Base-by-base conservation (phyloP, 805 yeast species). In the Yamadazyma sp. region DNA sequence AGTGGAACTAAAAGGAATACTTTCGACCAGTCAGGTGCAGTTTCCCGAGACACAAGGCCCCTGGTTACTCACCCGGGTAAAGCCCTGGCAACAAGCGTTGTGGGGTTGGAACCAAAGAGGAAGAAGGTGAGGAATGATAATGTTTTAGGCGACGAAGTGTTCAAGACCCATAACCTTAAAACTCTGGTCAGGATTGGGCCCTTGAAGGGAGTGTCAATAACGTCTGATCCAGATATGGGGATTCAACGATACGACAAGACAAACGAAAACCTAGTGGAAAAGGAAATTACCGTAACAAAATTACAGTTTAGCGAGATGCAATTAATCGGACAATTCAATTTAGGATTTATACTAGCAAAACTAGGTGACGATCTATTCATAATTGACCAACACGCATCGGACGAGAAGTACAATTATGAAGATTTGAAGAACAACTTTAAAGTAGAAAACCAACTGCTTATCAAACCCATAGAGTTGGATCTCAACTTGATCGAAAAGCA, bases 361-460 rank as follows among this genome's bases (percentile, higher is more conserved):
- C 68, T 80, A 35, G 58, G 61, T 16, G 55, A 54, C 17, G 88
- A 88, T 53, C 50, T 91, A 21, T 90, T 93, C 51, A 90, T 93
- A 22, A 73, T 93, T 32, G 99, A 93, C 57, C 99, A 93, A 59
- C 99, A 93, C 64, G 99, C 99, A 1, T 85, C 95, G 47, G 99
- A 93, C 63, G 99, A 93, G 53, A 93, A 90, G 49, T 88, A 53
- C 65, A 93, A 93, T 58, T 93, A 87, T 64, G 99, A 93, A 57
- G 68, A 34, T 5, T 58, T 64, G 12, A 70, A 68, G 2, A 77
- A 84, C 0, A 62, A 66, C 0, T 78, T 90, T 45, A 73, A 77
- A 30, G 53, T 64, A 7, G 54, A 47, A 11, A 70, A 73, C 28
- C 97, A 93, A 59, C 79, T 80, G 2, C 64, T 93, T 33, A 86